Conservation (phyloP, 495 filamentous ascomycete species). For the Evernia prunastri region DNA sequence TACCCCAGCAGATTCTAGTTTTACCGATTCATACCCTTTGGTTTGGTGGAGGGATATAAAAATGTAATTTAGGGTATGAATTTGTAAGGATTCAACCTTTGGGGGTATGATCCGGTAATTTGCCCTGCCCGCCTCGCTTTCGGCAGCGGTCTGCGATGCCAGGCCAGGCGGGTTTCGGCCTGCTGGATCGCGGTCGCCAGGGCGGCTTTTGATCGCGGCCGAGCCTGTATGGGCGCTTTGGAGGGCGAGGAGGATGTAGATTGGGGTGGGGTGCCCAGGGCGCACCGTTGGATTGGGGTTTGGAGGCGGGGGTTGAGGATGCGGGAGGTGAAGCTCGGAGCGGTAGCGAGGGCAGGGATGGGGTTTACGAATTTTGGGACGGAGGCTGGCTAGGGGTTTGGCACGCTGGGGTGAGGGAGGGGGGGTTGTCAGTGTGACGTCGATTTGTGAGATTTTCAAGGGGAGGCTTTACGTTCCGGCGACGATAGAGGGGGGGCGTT, state of each 20-base stretch:
- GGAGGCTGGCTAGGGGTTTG: background rate
- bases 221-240: conserved; percentile 1
- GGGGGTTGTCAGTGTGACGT: background rate
- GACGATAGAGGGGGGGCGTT: background rate
- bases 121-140: background rate
- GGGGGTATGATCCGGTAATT: too few species aligned
- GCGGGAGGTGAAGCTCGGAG: background rate
- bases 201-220: background rate
- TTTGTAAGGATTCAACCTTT: too few species aligned
- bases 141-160: background rate
- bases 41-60: too few species aligned
- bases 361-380: background rate
- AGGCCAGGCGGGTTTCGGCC: background rate
- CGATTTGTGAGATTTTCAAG: background rate
- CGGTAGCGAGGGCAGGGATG: background rate
- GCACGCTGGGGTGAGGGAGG: background rate
- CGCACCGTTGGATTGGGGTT: background rate
- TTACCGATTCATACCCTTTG: too few species aligned
- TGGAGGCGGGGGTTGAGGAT: background rate
- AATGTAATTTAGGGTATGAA: too few species aligned
- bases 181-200: background rate
- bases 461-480: background rate
- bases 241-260: background rate
- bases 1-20: too few species aligned
- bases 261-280: background rate